A percentile compares a stretch with the other conserved stretches of the same genome.
These are phyloP conservation scores for Pythium graminicola DNA, from an alignment of 352 stramenopile species.

Conservation along the genomic window DNA sequence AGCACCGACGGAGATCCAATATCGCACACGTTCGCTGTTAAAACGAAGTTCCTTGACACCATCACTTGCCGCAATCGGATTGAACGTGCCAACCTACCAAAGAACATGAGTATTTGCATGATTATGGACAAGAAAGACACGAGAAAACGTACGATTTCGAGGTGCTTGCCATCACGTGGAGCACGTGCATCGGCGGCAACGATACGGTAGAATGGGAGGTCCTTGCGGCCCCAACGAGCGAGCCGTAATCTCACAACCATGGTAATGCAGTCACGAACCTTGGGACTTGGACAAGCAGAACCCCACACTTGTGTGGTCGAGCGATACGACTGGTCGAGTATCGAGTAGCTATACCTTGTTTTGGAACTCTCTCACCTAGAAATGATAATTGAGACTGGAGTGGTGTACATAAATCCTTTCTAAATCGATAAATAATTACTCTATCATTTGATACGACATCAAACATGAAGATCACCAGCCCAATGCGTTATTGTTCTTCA, in stretches of 20 bases:
- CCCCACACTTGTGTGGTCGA: slow-evolving; percentile 2
- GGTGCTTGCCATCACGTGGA: slow-evolving; percentile 77
- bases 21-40: slow-evolving; percentile 79
- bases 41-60: slow-evolving; percentile 85
- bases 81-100: slow-evolving; percentile 75
- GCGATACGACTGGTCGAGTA: slow-evolving; percentile 13
- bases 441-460: neutral
- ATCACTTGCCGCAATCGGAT: slow-evolving; percentile 74
- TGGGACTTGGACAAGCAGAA: neutral
- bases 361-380: neutral
- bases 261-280: neutral
- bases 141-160: slow-evolving; percentile 67
- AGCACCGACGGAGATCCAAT: slow-evolving; percentile 84
- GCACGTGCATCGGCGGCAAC: slow-evolving; percentile 77
- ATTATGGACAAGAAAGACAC: neutral
- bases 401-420: neutral
- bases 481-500: no score
- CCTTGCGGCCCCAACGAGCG: slow-evolving; percentile 79
- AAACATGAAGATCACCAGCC: no score
- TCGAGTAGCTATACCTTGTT: neutral
- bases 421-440: neutral
- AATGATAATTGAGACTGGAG: neutral
- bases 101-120: neutral
- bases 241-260: slow-evolving; percentile 87
- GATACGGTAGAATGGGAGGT: slow-evolving; percentile 87